Evolutionary conservation across 1,139 yeast species (phyloP).

Genomic region (Geotrichum fermentans): DNA sequence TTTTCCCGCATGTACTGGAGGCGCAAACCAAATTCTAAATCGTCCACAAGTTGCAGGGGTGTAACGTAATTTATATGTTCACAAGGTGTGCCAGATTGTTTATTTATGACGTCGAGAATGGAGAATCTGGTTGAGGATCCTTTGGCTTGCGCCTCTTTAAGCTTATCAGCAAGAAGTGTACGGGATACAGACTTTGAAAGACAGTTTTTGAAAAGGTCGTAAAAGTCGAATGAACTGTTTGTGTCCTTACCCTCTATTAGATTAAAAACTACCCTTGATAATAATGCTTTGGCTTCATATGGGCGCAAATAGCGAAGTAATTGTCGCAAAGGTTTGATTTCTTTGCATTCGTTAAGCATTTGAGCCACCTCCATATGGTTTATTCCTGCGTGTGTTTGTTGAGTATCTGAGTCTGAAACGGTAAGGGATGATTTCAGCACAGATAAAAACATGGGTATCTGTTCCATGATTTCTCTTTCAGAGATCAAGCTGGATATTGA

Average conservation of each 20-base stretch:
- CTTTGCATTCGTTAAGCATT: neutral
- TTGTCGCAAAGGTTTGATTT: constrained; percentile 9
- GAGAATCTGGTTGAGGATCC: too few relatives aligned
- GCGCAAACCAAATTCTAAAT: constrained; percentile 10
- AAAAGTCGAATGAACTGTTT: neutral
- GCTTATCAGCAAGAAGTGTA: neutral
- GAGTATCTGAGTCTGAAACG: neutral
- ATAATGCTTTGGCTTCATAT: constrained; percentile 12
- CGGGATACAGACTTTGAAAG: constrained; percentile 4
- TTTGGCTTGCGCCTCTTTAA: neutral
- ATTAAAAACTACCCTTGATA: constrained; percentile 7
- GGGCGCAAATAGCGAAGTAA: constrained; percentile 15
- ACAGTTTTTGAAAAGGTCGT: constrained; percentile 6
- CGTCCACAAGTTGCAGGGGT: constrained; percentile 6
- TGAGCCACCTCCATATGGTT: neutral
- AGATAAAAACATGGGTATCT: neutral
- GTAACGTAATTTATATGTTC: neutral
- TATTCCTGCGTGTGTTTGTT: neutral
- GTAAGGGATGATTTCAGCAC: neutral
- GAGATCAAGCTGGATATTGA: neutral
- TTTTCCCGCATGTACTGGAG: constrained; percentile 7
- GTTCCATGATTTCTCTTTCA: neutral
- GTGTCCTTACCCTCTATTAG: constrained; percentile 1
- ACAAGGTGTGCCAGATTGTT: neutral
- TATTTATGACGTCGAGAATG: neutral